phyloP scores from a whole-genome alignment of 1,284 basidiomycete genomes.

The Prillingera fragicola region DNA sequence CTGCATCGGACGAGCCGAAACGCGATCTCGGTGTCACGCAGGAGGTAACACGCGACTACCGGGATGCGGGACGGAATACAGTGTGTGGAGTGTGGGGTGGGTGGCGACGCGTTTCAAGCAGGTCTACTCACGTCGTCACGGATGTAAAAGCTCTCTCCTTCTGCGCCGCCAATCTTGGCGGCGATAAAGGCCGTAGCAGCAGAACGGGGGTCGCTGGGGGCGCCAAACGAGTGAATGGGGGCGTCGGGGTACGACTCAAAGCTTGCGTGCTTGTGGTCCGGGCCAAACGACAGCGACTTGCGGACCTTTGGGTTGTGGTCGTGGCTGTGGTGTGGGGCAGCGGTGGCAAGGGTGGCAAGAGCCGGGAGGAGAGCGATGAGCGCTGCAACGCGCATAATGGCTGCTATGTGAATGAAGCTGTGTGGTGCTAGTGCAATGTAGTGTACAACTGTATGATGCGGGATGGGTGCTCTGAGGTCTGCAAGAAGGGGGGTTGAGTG shows the following conservation, averaged over 20 bases:
- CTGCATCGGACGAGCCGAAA: too few species aligned
- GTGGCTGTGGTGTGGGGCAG: conserved; percentile 17
- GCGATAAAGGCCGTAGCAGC: conserved; percentile 33
- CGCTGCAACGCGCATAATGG: conserved; percentile 42
- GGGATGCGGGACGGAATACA: too few species aligned
- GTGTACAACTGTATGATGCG: too few species aligned
- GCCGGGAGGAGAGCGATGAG: conserved; percentile 44
- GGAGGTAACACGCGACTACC: too few species aligned
- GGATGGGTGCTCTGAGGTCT: background rate
- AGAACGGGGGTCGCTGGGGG: conserved; percentile 20
- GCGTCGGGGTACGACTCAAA: conserved; percentile 56
- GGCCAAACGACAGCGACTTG: conserved; percentile 76
- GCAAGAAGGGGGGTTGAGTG: background rate
- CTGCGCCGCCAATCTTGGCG: conserved; percentile 20
- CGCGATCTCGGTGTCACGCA: too few species aligned
- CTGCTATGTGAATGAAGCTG: too few species aligned
- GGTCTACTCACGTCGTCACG: conserved; percentile 45
- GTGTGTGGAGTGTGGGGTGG: background rate
- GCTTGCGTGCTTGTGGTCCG: conserved; percentile 63
- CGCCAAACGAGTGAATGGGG: conserved; percentile 4
- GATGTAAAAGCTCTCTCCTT: conserved; percentile 42
- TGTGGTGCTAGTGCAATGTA: background rate
- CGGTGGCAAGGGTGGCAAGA: conserved; percentile 35
- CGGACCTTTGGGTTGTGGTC: conserved; percentile 41
- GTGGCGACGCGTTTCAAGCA: background rate